A percentile compares a stretch with the other conserved stretches of the same genome.
These are phyloP conservation scores for Fragosphaeria purpurea DNA, from an alignment of 2,329 filamentous ascomycete genomes.

Conservation along the genomic window DNA sequence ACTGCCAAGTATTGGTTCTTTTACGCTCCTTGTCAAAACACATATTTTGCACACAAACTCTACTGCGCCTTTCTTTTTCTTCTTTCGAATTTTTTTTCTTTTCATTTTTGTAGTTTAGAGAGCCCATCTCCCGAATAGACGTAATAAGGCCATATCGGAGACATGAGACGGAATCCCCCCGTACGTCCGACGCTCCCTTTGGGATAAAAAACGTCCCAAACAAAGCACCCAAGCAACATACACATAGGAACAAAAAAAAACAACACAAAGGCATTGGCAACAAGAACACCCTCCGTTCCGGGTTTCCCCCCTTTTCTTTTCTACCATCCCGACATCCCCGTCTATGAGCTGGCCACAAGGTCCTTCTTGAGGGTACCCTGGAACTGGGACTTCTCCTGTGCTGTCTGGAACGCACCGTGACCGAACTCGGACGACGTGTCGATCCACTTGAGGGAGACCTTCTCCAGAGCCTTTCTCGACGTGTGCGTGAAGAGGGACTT, in stretches of 20 bases:
- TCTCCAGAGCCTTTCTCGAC: conserved; percentile 90
- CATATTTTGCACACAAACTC: too few species aligned
- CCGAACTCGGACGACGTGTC: conserved; percentile 99
- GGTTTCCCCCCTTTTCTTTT: not conserved
- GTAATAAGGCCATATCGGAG: too few species aligned
- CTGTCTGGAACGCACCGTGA: conserved; percentile 98
- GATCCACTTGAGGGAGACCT: conserved; percentile 99
- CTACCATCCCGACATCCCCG: not conserved
- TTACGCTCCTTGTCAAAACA: too few species aligned
- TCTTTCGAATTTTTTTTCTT: too few species aligned
- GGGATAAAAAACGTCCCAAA: conserved; percentile 1
- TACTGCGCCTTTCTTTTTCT: too few species aligned
- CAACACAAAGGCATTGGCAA: conserved; percentile 25
- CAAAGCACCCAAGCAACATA: too few species aligned
- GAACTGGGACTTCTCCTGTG: conserved; percentile 95
- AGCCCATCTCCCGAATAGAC: too few species aligned
- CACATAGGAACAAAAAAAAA: conserved; percentile 11
- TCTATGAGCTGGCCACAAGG: conserved; percentile 38
- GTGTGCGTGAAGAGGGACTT: conserved; percentile 99
- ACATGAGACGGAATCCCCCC: too few species aligned
- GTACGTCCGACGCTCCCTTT: not conserved
- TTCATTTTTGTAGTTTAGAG: too few species aligned
- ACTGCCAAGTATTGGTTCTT: too few species aligned
- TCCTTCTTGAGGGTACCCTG: conserved; percentile 99
- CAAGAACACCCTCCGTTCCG: too few species aligned